Conservation (phyloP, 768 basidiomycete species). For the Podaxis rugospora region DNA sequence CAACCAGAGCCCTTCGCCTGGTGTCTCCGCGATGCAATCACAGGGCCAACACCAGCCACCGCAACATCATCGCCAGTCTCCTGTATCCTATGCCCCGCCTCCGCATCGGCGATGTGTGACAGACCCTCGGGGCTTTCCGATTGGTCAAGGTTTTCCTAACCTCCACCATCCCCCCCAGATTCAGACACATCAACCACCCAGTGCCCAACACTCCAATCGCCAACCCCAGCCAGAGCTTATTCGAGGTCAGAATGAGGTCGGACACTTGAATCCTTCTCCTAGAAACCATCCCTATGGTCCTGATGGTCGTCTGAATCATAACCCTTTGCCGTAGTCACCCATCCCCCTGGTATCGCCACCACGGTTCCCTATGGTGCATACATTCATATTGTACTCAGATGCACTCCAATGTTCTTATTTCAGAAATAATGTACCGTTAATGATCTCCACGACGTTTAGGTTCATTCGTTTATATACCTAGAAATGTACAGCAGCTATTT, state of each 20-base stretch:
- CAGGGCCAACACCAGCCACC: constrained; percentile 34
- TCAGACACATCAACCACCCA: constrained; percentile 23
- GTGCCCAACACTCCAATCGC: constrained; percentile 18
- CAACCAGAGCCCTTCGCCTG: constrained; percentile 37
- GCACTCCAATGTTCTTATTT: background rate
- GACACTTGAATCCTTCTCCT: constrained; percentile 26
- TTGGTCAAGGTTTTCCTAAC: constrained; percentile 44
- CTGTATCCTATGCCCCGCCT: constrained; percentile 33
- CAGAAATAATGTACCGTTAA: constrained; percentile 10
- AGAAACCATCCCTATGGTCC: constrained; percentile 33
- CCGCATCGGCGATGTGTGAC: constrained; percentile 54
- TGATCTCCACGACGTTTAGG: background rate
- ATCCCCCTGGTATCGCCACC: constrained; percentile 4
- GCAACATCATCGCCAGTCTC: constrained; percentile 37
- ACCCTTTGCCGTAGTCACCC: constrained; percentile 31
- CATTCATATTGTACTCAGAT: background rate
- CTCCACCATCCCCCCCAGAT: constrained; percentile 42
- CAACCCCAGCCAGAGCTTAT: constrained; percentile 40
- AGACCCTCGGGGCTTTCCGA: constrained; percentile 50
- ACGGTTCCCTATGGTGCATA: constrained; percentile 1
- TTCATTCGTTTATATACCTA: constrained; percentile 16
- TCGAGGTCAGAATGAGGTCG: constrained; percentile 28
- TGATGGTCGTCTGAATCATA: constrained; percentile 43
- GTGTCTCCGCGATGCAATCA: constrained; percentile 28
- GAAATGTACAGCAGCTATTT: constrained; percentile 14